A percentile compares a stretch with the other conserved stretches of the same genome.
phyloP scores from a whole-genome alignment of 1,139 yeast species.

The Geotrichum cucujoidarum region DNA sequence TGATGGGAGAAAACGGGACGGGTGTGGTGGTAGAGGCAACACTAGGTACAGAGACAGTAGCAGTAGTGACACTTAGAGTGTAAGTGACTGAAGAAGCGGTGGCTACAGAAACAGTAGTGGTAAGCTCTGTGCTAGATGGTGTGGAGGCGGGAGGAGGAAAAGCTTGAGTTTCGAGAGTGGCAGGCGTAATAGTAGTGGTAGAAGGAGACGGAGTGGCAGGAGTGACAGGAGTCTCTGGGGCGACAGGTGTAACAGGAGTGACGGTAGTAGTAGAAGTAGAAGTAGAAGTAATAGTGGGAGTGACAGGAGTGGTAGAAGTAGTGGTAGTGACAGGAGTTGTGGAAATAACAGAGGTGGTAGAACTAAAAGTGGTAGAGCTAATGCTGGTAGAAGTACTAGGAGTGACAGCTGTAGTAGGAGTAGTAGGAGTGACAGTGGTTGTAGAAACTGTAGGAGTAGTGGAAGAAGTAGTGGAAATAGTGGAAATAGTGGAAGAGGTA shows the following conservation, averaged over 20 bases:
- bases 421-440: not conserved
- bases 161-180: too few relatives aligned
- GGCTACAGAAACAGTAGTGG: too few relatives aligned
- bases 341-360: not conserved
- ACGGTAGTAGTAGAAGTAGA: not conserved
- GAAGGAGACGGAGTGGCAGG: not conserved
- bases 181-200: too few relatives aligned
- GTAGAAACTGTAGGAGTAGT: not conserved
- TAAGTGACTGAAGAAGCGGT: too few relatives aligned
- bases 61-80: too few relatives aligned
- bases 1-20: too few relatives aligned
- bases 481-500: constrained; percentile 24
- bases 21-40: too few relatives aligned
- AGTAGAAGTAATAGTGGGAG: not conserved
- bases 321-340: not conserved
- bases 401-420: not conserved
- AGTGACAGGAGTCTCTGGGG: not conserved
- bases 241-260: not conserved
- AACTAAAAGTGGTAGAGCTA: not conserved
- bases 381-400: not conserved
- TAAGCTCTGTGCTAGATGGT: too few relatives aligned
- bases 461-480: not conserved
- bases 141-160: too few relatives aligned
- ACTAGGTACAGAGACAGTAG: too few relatives aligned
- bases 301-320: not conserved